phyloP scores from a whole-genome alignment of 2,329 filamentous ascomycete genomes.

The Endoconidiophora polonica region DNA sequence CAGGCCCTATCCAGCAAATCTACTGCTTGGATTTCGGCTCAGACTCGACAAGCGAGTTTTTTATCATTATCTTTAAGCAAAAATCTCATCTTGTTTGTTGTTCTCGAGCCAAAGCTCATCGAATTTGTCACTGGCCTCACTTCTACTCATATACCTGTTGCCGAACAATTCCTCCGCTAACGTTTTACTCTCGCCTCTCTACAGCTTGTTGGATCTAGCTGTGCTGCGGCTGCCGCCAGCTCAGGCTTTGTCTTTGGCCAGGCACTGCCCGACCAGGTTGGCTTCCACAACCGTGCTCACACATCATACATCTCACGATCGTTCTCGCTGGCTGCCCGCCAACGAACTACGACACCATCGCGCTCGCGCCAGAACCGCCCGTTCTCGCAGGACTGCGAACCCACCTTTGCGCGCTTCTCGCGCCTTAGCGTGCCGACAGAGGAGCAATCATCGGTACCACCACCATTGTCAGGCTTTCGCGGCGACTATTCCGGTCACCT shows the following conservation, averaged over 20 bases:
- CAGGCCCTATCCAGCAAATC: neutral
- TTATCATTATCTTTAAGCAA: conserved; percentile 13
- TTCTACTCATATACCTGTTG: neutral
- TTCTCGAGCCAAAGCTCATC: neutral
- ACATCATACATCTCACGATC: conserved; percentile 9
- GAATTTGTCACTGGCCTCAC: neutral
- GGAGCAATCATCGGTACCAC: neutral
- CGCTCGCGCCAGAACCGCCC: conserved; percentile 5
- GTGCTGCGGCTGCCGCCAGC: conserved; percentile 43
- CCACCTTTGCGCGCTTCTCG: conserved; percentile 5
- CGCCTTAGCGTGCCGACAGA: conserved; percentile 5
- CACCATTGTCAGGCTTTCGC: neutral
- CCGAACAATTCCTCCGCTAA: neutral
- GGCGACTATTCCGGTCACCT: neutral
- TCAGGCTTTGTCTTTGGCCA: conserved; percentile 43
- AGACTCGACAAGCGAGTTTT: conserved; percentile 6
- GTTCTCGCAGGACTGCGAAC: conserved; percentile 11
- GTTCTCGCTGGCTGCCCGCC: conserved; percentile 1
- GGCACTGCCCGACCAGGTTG: conserved; percentile 20
- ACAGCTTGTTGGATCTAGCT: conserved; percentile 45
- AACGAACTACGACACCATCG: conserved; percentile 4
- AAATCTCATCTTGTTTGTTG: neutral
- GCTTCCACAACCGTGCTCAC: conserved; percentile 17
- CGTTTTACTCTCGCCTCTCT: conserved; percentile 5
- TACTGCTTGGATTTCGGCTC: neutral